These are phyloP conservation scores for Chloranthus sessilifolius DNA, from an alignment of 164 flowering plant genomes.

Conservation along the genomic window DNA sequence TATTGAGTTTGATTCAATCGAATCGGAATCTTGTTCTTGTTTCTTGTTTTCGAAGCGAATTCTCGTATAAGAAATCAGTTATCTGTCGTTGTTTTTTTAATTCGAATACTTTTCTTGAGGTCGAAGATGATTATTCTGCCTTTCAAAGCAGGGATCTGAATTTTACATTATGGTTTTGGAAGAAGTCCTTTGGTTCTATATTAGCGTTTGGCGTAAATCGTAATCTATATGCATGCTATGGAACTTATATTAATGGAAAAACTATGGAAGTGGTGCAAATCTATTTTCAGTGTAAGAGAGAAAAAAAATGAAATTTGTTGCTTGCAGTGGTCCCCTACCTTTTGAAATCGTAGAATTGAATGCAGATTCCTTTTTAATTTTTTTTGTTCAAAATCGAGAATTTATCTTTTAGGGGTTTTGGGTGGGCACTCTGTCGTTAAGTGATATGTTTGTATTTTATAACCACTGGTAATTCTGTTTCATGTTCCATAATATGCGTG, in stretches of 20 bases:
- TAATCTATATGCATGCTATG: neutral
- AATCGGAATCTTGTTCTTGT: neutral
- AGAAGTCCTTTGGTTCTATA: neutral
- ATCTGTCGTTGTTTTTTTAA: too few relatives aligned
- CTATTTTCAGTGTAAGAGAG: slow-evolving; percentile 7
- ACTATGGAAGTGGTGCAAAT: slow-evolving; percentile 6
- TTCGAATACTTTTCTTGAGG: neutral
- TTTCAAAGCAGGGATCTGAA: neutral
- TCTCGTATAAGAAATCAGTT: too few relatives aligned
- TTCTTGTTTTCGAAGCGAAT: too few relatives aligned
- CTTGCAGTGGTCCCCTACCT: too few relatives aligned
- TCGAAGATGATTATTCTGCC: neutral
- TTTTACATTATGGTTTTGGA: neutral
- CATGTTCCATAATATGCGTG: too few relatives aligned
- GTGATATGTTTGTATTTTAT: too few relatives aligned
- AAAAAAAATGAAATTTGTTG: neutral
- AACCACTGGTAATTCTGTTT: too few relatives aligned
- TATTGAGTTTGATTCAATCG: neutral
- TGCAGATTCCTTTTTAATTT: neutral
- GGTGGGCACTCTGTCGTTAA: too few relatives aligned
- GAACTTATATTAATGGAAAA: slow-evolving; percentile 8
- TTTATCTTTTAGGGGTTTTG: too few relatives aligned
- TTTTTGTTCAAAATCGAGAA: too few relatives aligned
- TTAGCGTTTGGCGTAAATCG: neutral
- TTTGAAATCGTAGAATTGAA: neutral